These are phyloP conservation scores for Lentinula sp. DNA, from an alignment of 768 basidiomycete species.

Conservation along the genomic window DNA sequence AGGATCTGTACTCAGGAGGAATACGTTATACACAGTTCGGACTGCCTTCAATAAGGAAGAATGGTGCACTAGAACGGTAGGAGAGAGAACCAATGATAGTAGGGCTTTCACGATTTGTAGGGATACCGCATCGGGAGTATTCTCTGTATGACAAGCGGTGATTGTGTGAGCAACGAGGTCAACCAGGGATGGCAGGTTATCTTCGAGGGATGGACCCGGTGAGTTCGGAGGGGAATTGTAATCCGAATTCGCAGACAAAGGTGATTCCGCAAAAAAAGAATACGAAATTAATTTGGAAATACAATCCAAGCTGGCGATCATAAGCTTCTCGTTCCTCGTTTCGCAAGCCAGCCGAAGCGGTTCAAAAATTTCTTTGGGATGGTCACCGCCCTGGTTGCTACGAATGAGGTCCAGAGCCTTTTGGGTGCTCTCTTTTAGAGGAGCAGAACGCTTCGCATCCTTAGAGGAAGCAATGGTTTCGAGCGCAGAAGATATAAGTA, in stretches of 20 bases:
- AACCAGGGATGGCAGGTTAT: constrained; percentile 68
- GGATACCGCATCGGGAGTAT: constrained; percentile 84
- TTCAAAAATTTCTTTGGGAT: constrained; percentile 86
- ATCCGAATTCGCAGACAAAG: constrained; percentile 27
- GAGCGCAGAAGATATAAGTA: constrained; percentile 78
- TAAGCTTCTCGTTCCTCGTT: constrained; percentile 86
- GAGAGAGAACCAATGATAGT: constrained; percentile 81
- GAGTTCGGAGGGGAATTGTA: constrained; percentile 77
- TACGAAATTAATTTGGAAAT: constrained; percentile 97
- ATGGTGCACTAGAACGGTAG: constrained; percentile 87
- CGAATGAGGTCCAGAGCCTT: constrained; percentile 79
- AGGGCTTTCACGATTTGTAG: constrained; percentile 96
- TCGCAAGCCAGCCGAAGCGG: constrained; percentile 96
- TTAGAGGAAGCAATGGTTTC: constrained; percentile 83
- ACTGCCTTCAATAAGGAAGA: constrained; percentile 94
- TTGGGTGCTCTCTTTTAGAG: constrained; percentile 80
- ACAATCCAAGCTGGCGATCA: constrained; percentile 96
- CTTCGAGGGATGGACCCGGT: constrained; percentile 40
- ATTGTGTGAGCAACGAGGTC: constrained; percentile 95
- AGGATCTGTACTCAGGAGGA: constrained; percentile 81
- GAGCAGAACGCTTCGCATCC: constrained; percentile 77
- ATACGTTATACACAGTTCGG: constrained; percentile 97
- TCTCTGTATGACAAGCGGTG: constrained; percentile 84
- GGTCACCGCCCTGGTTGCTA: constrained; percentile 66
- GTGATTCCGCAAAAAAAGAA: constrained; percentile 85